phyloP scores from a whole-genome alignment of 164 flowering plant genomes.

The Warburgia ugandensis region DNA sequence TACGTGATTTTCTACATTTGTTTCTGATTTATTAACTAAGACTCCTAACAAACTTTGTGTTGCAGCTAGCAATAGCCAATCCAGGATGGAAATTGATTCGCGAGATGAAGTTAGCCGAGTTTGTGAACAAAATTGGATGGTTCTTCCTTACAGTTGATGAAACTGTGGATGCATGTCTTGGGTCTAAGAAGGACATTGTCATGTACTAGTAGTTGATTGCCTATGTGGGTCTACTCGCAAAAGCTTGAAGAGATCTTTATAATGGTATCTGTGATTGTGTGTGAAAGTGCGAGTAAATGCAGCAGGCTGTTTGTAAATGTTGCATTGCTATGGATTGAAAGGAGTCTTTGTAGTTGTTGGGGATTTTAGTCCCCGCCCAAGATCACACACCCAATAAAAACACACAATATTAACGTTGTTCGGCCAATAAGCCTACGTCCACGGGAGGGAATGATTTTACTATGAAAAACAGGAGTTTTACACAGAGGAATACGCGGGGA shows the following conservation, averaged over 20 bases:
- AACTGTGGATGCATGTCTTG: conserved; percentile 49
- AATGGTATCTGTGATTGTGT: not conserved
- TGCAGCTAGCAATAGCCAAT: conserved; percentile 64
- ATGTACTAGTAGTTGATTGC: conserved; percentile 1
- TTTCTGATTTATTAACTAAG: too few relatives aligned
- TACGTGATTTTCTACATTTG: too few relatives aligned
- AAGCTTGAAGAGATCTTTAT: not conserved
- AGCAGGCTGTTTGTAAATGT: too few relatives aligned
- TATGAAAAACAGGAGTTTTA: too few relatives aligned
- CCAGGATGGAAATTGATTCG: conserved; percentile 71
- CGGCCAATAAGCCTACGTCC: too few relatives aligned
- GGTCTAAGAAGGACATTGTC: conserved; percentile 14
- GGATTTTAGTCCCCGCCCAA: not conserved
- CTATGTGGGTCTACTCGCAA: not conserved
- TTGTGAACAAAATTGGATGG: conserved; percentile 49
- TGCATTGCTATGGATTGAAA: too few relatives aligned
- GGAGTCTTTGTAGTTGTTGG: too few relatives aligned
- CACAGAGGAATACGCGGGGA: too few relatives aligned
- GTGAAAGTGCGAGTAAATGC: too few relatives aligned
- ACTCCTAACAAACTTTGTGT: not conserved
- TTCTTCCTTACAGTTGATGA: conserved; percentile 52
- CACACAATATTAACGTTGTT: too few relatives aligned
- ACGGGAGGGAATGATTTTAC: too few relatives aligned
- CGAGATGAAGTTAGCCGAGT: conserved; percentile 56
- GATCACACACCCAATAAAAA: too few relatives aligned